phyloP scores from a whole-genome alignment of 2,329 filamentous ascomycete species.

The Coniochaeta sp. region DNA sequence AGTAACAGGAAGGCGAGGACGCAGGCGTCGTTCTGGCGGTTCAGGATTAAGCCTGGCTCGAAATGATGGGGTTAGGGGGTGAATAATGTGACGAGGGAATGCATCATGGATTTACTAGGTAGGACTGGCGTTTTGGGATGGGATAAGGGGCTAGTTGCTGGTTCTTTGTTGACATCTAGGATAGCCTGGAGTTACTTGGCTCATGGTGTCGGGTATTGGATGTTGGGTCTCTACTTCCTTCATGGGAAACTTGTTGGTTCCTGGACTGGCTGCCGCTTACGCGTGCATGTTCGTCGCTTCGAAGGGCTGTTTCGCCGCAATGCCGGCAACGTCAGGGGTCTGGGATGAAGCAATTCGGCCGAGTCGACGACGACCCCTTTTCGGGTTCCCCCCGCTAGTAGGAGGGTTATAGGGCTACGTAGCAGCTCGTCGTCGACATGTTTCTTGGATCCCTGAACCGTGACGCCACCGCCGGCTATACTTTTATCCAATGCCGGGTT shows the following conservation, averaged over 20 bases:
- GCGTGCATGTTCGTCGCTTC: no score
- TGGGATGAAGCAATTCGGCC: no score
- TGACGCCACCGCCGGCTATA: background rate
- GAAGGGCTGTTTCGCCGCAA: no score
- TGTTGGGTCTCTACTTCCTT: background rate
- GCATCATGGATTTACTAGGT: background rate
- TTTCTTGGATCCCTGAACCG: background rate
- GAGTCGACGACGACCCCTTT: no score
- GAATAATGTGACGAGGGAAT: background rate
- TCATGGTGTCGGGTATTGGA: background rate
- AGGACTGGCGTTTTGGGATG: background rate
- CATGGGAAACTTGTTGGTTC: no score
- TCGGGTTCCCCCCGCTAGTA: no score
- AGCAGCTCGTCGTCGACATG: background rate
- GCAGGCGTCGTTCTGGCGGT: background rate
- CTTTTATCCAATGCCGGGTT: background rate
- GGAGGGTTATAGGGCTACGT: background rate
- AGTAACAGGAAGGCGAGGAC: constrained; percentile 3
- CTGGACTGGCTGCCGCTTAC: no score
- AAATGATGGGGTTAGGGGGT: background rate
- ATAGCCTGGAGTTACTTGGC: background rate
- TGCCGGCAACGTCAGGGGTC: no score
- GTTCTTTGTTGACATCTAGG: background rate
- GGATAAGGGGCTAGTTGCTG: no score
- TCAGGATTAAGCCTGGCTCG: background rate